Evolutionary conservation across 805 yeast genomes (phyloP).

Genomic region (Saturnispora ahearnii): DNA sequence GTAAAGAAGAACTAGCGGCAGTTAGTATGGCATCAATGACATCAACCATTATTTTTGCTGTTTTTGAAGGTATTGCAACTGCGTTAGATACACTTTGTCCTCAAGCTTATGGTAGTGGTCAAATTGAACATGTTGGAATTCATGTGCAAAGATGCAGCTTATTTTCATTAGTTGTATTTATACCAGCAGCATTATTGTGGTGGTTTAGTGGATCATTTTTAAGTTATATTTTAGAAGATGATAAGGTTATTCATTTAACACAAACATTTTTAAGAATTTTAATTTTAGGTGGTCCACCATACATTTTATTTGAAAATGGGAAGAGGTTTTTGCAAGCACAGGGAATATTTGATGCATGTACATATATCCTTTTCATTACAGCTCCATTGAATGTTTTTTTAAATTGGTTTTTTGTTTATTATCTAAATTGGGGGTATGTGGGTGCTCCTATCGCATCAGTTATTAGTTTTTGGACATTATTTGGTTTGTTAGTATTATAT

Average conservation of each 20-base stretch:
- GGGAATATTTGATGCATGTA: constrained; percentile 73
- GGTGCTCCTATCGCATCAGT: constrained; percentile 75
- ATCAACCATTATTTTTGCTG: constrained; percentile 63
- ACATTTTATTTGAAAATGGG: constrained; percentile 59
- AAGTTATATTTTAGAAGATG: constrained; percentile 37
- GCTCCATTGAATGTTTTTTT: constrained; percentile 64
- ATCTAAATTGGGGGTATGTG: constrained; percentile 55
- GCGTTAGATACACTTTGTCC: constrained; percentile 73
- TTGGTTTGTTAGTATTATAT: constrained; percentile 44
- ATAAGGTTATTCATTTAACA: constrained; percentile 42
- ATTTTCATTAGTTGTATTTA: constrained; percentile 45
- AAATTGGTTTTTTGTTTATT: constrained; percentile 61
- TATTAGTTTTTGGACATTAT: constrained; percentile 64
- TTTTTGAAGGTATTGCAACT: constrained; percentile 69
- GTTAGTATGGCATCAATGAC: constrained; percentile 73
- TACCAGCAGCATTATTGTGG: constrained; percentile 61
- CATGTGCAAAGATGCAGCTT: constrained; percentile 60
- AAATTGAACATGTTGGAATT: constrained; percentile 54
- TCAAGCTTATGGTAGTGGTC: constrained; percentile 67
- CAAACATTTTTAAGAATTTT: constrained; percentile 47
- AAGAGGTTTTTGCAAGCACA: constrained; percentile 71
- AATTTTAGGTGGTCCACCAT: constrained; percentile 65
- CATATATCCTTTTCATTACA: constrained; percentile 54
- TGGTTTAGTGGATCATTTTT: constrained; percentile 43
- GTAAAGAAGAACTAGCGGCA: constrained; percentile 65